Evolutionary conservation across 78 protist genomes (phyloP).

Genomic region (Protostelium mycophagum): DNA sequence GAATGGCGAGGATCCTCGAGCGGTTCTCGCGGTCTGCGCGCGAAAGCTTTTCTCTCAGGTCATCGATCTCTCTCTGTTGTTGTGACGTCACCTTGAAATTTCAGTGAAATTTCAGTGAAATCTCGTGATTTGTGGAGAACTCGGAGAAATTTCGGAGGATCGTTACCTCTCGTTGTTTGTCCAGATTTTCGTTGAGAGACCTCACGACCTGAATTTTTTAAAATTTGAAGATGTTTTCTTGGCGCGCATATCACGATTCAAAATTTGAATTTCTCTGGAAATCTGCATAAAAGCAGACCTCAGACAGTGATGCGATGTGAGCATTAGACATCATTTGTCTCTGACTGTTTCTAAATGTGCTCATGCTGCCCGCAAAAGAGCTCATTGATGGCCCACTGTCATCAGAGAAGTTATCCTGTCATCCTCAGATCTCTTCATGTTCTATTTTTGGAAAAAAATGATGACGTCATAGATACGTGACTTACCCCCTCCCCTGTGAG

Average conservation of each 20-base stretch:
- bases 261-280: too few species aligned
- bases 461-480: too few species aligned
- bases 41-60: neutral
- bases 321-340: too few species aligned
- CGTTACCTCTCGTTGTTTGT: neutral
- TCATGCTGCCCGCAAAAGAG: neutral
- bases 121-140: neutral
- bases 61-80: neutral
- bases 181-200: neutral
- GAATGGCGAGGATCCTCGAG: neutral
- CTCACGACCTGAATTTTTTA: neutral
- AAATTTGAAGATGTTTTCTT: too few species aligned
- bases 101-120: neutral
- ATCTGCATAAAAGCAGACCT: too few species aligned
- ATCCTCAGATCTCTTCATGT: neutral
- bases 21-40: neutral
- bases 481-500: neutral
- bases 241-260: too few species aligned
- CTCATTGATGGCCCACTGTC: neutral
- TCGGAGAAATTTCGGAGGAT: too few species aligned
- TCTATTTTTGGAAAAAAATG: too few species aligned
- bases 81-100: neutral
- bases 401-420: neutral
- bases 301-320: too few species aligned
- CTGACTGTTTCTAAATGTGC: neutral